Percentiles rank a stretch among this genome's conserved stretches.
Conservation (phyloP, 73 alveolate species). For the Uronychia setigera region DNA sequence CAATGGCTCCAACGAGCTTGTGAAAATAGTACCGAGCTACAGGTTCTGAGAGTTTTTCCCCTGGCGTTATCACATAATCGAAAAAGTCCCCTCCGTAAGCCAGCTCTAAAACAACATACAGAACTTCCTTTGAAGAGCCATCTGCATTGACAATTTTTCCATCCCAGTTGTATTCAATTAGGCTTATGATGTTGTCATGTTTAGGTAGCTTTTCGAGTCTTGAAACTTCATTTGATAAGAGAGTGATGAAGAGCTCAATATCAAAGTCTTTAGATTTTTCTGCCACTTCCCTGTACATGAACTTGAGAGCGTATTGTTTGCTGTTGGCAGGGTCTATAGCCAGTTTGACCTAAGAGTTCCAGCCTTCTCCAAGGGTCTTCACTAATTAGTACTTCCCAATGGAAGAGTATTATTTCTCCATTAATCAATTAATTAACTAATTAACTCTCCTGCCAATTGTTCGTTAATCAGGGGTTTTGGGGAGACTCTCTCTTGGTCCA, state of each 20-base stretch:
- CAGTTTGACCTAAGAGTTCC: conserved; percentile 19
- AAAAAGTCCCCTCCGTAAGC: conserved; percentile 58
- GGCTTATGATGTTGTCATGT: conserved; percentile 48
- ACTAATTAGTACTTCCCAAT: not conserved
- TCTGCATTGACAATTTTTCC: conserved; percentile 30
- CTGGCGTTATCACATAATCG: conserved; percentile 7
- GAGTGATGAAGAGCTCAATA: not conserved
- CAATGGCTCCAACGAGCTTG: conserved; percentile 45
- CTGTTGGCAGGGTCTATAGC: not conserved
- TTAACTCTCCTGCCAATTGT: no score
- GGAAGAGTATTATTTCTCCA: not conserved
- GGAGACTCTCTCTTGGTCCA: no score
- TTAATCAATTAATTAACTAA: not conserved
- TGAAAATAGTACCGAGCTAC: conserved; percentile 49
- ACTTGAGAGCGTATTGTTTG: not conserved
- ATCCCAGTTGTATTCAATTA: conserved; percentile 51
- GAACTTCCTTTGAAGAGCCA: conserved; percentile 42
- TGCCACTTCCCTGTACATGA: conserved; percentile 7
- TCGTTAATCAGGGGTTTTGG: not conserved
- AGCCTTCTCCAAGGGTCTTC: not conserved
- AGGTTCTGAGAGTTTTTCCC: not conserved
- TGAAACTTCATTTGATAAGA: conserved; percentile 1
- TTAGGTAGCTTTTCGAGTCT: conserved; percentile 3
- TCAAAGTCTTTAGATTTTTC: not conserved
- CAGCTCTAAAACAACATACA: conserved; percentile 47